Conservation (phyloP, 192 early-diverging fungal genomes). For the Phlyctochytrium planicorne region DNA sequence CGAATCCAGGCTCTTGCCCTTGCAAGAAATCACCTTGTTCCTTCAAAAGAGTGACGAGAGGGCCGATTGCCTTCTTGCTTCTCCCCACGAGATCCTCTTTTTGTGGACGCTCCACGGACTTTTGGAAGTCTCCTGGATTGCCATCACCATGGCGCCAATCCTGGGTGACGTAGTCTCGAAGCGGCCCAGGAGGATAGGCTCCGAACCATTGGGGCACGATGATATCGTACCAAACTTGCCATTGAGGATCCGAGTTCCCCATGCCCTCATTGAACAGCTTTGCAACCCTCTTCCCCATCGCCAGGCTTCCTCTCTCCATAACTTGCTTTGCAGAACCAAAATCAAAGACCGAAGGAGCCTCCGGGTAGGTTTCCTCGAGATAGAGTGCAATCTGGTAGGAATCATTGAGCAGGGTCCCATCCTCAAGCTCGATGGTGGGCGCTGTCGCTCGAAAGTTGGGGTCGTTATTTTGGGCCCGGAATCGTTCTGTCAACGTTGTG, state of each 20-base stretch:
- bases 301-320: not conserved
- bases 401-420: slow-evolving; percentile 35
- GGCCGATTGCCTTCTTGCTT: slow-evolving; percentile 21
- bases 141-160: slow-evolving; percentile 29
- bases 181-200: slow-evolving; percentile 6
- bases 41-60: slow-evolving; percentile 26
- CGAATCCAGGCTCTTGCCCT: slow-evolving; percentile 31
- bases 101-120: not conserved
- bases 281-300: slow-evolving; percentile 24
- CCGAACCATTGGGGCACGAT: slow-evolving; percentile 4
- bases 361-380: slow-evolving; percentile 60
- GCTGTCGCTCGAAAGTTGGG: slow-evolving; percentile 1
- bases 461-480: no score
- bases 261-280: slow-evolving; percentile 24
- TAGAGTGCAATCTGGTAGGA: slow-evolving; percentile 58
- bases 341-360: slow-evolving; percentile 29
- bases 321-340: not conserved
- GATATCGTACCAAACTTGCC: slow-evolving; percentile 35
- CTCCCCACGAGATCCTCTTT: slow-evolving; percentile 16
- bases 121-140: slow-evolving; percentile 6
- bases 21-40: slow-evolving; percentile 35
- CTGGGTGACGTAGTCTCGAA: slow-evolving; percentile 22
- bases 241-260: slow-evolving; percentile 31
- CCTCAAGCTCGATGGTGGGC: slow-evolving; percentile 26
- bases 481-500: not conserved